phyloP scores from a whole-genome alignment of 202 grass and related monocot genomes.

The Bolboschoenoplectus hybrid region DNA sequence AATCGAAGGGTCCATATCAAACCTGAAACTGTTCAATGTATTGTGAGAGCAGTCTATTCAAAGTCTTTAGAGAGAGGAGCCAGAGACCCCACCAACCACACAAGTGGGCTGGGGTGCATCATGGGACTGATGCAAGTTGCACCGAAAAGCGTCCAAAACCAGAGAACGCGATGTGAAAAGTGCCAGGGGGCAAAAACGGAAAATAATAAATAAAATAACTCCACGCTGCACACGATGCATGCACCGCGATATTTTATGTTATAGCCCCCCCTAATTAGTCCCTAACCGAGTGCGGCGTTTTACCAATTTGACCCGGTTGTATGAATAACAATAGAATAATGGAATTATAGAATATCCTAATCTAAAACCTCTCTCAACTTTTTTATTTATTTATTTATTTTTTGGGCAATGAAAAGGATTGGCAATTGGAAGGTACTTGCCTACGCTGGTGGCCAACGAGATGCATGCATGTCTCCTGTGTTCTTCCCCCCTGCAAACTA shows the following conservation, averaged over 20 bases:
- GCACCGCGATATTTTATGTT: conserved; percentile 17
- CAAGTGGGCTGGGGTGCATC: neutral
- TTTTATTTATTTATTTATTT: too few relatives aligned
- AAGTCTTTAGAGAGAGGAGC: neutral
- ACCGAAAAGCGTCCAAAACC: conserved; percentile 4
- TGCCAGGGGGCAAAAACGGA: neutral
- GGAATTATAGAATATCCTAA: neutral
- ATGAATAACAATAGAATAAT: too few relatives aligned
- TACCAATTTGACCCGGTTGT: conserved; percentile 16
- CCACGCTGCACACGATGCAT: neutral
- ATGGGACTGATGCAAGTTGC: conserved; percentile 17
- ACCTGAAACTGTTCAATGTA: neutral
- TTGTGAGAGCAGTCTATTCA: neutral
- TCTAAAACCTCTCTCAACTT: too few relatives aligned
- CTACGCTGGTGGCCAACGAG: neutral
- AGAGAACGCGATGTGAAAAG: conserved; percentile 12
- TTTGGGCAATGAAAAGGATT: neutral
- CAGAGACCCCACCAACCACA: neutral
- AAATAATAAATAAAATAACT: neutral
- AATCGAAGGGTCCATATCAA: neutral
- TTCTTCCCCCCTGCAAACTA: neutral
- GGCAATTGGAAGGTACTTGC: neutral
- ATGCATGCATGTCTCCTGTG: conserved; percentile 26
- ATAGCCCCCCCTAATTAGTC: neutral
- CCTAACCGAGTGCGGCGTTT: neutral